Percentiles rank a stretch among this genome's conserved stretches.
These are phyloP conservation scores for Candida coquimbonensis DNA, from an alignment of 805 yeast species.

Conservation along the genomic window DNA sequence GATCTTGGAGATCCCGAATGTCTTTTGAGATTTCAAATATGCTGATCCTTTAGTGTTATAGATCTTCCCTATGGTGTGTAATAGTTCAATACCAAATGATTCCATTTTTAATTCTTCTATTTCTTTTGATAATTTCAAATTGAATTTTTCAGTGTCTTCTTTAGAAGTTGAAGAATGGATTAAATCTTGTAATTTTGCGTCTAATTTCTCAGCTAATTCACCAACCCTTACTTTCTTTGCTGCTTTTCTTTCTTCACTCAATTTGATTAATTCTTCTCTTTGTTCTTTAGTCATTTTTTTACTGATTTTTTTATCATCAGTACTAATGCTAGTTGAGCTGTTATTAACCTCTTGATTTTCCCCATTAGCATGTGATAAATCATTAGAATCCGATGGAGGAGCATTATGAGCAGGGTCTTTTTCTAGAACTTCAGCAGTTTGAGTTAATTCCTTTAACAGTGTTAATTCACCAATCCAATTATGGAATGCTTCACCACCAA, in stretches of 20 bases:
- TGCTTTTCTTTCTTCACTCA: constrained; percentile 48
- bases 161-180: constrained; percentile 37
- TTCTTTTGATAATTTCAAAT: constrained; percentile 47
- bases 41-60: constrained; percentile 73
- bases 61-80: constrained; percentile 75
- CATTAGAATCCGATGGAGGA: neutral
- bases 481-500: constrained; percentile 75
- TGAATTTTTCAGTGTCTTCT: constrained; percentile 44
- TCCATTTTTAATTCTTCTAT: constrained; percentile 84
- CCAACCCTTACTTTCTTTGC: constrained; percentile 42
- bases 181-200: constrained; percentile 38
- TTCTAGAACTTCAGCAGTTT: constrained; percentile 45
- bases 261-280: constrained; percentile 43
- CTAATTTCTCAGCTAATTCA: constrained; percentile 43
- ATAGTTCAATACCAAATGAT: constrained; percentile 86
- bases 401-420: neutral
- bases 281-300: constrained; percentile 29
- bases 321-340: neutral
- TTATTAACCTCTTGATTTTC: neutral
- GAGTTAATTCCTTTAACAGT: constrained; percentile 54
- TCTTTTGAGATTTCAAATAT: constrained; percentile 65
- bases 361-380: neutral
- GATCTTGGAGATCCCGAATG: constrained; percentile 82
- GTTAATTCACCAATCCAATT: constrained; percentile 78
- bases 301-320: neutral